Conservation (phyloP, 805 yeast genomes). For the Yueomyces sinensis region DNA sequence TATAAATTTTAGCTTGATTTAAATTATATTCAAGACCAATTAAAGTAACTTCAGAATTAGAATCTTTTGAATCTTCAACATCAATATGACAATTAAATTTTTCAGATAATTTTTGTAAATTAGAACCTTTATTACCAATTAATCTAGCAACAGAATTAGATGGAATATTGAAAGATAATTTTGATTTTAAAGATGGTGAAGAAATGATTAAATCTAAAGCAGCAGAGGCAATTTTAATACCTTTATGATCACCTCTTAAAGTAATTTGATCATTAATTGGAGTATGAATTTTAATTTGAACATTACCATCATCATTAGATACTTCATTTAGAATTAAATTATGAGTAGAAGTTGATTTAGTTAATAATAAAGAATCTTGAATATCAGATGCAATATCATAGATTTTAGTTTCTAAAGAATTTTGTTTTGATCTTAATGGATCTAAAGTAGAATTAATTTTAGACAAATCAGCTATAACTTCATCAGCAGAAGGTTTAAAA, state of each 20-base stretch:
- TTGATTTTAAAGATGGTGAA: slow-evolving; percentile 15
- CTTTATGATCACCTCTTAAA: slow-evolving; percentile 56
- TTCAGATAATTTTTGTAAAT: slow-evolving; percentile 52
- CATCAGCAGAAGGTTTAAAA: slow-evolving; percentile 57
- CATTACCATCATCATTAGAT: slow-evolving; percentile 21
- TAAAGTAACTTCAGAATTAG: slow-evolving; percentile 38
- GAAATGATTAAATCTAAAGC: slow-evolving; percentile 23
- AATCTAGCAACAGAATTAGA: slow-evolving; percentile 56
- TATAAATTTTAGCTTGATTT: slow-evolving; percentile 51
- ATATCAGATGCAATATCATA: slow-evolving; percentile 39
- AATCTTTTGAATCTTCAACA: slow-evolving; percentile 29
- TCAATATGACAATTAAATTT: slow-evolving; percentile 69
- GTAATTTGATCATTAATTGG: slow-evolving; percentile 40
- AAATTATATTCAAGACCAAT: slow-evolving; percentile 73
- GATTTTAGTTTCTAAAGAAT: slow-evolving; percentile 35
- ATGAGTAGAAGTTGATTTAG: slow-evolving; percentile 8
- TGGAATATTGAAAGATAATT: slow-evolving; percentile 47
- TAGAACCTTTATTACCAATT: slow-evolving; percentile 82
- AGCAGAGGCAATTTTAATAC: slow-evolving; percentile 33
- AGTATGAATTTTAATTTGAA: slow-evolving; percentile 36
- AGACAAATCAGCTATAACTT: slow-evolving; percentile 40
- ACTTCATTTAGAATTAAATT: slow-evolving; percentile 24
- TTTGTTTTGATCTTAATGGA: slow-evolving; percentile 44
- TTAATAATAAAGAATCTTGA: slow-evolving; percentile 32
- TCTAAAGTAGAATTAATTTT: slow-evolving; percentile 43